phyloP scores from a whole-genome alignment of 164 flowering plant genomes.

The Echeveria elegans region DNA sequence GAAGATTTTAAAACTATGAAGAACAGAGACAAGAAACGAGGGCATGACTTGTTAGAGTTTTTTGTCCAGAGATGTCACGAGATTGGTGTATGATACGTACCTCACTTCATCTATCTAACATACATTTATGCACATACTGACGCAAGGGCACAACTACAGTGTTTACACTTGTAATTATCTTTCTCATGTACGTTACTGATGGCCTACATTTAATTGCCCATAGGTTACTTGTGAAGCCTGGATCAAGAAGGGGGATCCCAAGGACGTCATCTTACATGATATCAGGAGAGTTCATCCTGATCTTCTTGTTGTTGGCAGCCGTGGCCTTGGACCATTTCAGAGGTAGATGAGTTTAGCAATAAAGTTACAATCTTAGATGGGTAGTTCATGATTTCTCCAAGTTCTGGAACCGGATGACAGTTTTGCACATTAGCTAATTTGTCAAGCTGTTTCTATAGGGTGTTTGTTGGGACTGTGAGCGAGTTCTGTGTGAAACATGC shows the following conservation, averaged over 20 bases:
- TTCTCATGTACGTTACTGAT: not conserved
- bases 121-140: not conserved
- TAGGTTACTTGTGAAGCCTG: slow-evolving; percentile 88
- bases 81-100: slow-evolving; percentile 42
- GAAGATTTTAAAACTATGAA: slow-evolving; percentile 57
- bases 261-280: slow-evolving; percentile 77
- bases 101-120: not conserved
- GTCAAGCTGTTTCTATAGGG: slow-evolving; percentile 40
- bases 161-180: not conserved
- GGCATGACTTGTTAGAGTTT: slow-evolving; percentile 77
- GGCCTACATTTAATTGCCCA: not conserved
- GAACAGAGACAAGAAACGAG: slow-evolving; percentile 50
- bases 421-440: not conserved
- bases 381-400: not conserved
- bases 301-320: slow-evolving; percentile 76
- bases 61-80: slow-evolving; percentile 71
- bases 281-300: slow-evolving; percentile 70
- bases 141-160: not conserved
- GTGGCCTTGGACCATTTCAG: slow-evolving; percentile 95
- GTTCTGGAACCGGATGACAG: not conserved
- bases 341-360: slow-evolving; percentile 32
- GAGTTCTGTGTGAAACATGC: slow-evolving; percentile 93
- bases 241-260: slow-evolving; percentile 84
- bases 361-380: not conserved
- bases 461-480: slow-evolving; percentile 94